Evolutionary conservation across 768 basidiomycete genomes (phyloP).

Genomic region (Daedaleopsis sinensis): DNA sequence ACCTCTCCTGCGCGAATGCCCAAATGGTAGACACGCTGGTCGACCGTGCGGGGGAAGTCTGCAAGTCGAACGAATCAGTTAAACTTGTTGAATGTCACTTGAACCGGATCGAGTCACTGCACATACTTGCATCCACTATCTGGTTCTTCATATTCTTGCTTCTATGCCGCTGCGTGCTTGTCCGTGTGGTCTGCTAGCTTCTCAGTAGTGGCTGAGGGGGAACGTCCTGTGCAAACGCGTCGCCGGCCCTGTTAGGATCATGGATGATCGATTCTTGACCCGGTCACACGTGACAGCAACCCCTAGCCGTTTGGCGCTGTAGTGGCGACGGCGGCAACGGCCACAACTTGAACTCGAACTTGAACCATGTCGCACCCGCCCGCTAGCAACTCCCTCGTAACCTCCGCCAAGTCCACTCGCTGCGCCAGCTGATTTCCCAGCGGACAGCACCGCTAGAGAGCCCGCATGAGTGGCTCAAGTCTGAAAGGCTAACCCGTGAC

Average conservation of each 20-base stretch:
- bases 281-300: constrained; percentile 18
- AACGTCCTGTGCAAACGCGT: constrained; percentile 2
- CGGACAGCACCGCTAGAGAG: background rate
- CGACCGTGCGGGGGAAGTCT: constrained; percentile 80
- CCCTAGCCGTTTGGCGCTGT: constrained; percentile 10
- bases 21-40: constrained; percentile 79
- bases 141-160: constrained; percentile 10
- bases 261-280: constrained; percentile 11
- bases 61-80: constrained; percentile 1
- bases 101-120: background rate
- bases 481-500: background rate
- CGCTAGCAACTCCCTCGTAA: no score
- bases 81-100: no score
- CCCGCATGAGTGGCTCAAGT: background rate
- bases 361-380: background rate
- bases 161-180: background rate
- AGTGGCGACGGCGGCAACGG: background rate
- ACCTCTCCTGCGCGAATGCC: constrained; percentile 77
- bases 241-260: background rate
- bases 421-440: no score
- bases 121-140: constrained; percentile 22
- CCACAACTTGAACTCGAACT: background rate
- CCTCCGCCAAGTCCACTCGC: no score
- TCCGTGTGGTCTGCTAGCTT: background rate
- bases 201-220: constrained; percentile 4